These are phyloP conservation scores for Dipodascopsis uninucleata DNA, from an alignment of 805 yeast species.

Conservation along the genomic window DNA sequence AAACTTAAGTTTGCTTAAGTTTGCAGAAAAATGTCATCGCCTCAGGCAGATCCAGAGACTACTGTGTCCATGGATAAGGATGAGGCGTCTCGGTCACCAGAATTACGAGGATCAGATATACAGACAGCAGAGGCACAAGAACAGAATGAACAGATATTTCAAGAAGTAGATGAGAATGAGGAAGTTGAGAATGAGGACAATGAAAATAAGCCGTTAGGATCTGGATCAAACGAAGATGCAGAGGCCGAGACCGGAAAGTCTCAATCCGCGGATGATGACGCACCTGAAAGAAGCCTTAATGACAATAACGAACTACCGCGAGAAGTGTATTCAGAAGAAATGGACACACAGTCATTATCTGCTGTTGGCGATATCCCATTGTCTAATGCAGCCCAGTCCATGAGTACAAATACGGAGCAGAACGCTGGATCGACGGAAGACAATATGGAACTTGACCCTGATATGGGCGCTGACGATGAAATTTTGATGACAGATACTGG, in stretches of 20 bases:
- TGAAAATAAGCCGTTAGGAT: no score
- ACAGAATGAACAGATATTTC: constrained; percentile 3
- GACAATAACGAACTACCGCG: neutral
- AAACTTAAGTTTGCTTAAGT: no score
- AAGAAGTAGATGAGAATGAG: neutral
- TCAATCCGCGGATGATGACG: neutral
- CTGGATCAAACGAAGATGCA: no score
- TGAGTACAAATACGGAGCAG: neutral
- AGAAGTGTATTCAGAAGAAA: constrained; percentile 1
- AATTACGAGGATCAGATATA: no score
- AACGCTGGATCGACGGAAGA: constrained; percentile 1
- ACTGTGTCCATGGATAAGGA: constrained; percentile 21
- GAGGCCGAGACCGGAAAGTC: constrained; percentile 20
- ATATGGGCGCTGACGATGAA: constrained; percentile 6
- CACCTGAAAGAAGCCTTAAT: neutral
- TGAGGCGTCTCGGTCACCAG: constrained; percentile 6
- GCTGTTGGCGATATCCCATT: neutral
- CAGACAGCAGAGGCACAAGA: constrained; percentile 1
- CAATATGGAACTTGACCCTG: constrained; percentile 6
- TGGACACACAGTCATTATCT: neutral
- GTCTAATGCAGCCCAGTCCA: neutral
- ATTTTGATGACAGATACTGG: neutral
- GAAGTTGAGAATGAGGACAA: constrained; percentile 9
- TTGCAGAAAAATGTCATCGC: constrained; percentile 12
- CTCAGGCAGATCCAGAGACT: constrained; percentile 14